Conservation (phyloP, 2,329 filamentous ascomycete species). For the Juglanconis sp. region DNA sequence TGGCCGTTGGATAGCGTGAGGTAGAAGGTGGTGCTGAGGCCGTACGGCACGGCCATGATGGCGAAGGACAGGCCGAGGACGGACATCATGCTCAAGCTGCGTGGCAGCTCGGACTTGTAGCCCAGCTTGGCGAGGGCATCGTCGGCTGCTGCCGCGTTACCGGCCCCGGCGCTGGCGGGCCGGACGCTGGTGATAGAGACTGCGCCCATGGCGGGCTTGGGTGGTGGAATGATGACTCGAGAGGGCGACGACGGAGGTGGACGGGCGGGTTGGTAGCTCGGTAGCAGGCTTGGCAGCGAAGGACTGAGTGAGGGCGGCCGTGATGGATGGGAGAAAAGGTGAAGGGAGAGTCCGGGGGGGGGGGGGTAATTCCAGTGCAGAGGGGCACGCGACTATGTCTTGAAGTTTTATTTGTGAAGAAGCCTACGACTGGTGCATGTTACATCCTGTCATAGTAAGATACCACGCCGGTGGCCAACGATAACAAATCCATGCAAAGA, state of each 20-base stretch:
- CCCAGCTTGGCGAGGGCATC: slow-evolving; percentile 63
- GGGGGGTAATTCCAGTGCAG: neutral
- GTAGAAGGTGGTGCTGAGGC: slow-evolving; percentile 65
- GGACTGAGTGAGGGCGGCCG: neutral
- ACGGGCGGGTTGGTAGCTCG: neutral
- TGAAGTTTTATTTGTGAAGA: neutral
- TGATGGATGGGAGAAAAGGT: neutral
- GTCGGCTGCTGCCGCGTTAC: slow-evolving; percentile 39
- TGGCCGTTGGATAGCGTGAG: slow-evolving; percentile 68
- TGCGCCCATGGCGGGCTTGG: neutral
- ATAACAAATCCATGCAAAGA: neutral
- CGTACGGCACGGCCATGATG: slow-evolving; percentile 71
- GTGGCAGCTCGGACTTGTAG: slow-evolving; percentile 64
- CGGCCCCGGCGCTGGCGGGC: neutral
- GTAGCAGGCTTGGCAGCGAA: neutral
- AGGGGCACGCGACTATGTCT: neutral
- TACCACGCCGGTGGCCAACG: neutral
- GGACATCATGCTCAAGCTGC: slow-evolving; percentile 64
- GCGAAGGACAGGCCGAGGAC: slow-evolving; percentile 67
- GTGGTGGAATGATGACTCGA: neutral
- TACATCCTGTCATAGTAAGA: neutral
- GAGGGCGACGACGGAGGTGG: neutral
- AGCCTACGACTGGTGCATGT: neutral
- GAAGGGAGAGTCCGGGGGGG: neutral
- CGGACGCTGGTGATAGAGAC: slow-evolving; percentile 4